These are phyloP conservation scores for Rhizophora apiculata DNA, from an alignment of 345 rosid species.

Conservation along the genomic window DNA sequence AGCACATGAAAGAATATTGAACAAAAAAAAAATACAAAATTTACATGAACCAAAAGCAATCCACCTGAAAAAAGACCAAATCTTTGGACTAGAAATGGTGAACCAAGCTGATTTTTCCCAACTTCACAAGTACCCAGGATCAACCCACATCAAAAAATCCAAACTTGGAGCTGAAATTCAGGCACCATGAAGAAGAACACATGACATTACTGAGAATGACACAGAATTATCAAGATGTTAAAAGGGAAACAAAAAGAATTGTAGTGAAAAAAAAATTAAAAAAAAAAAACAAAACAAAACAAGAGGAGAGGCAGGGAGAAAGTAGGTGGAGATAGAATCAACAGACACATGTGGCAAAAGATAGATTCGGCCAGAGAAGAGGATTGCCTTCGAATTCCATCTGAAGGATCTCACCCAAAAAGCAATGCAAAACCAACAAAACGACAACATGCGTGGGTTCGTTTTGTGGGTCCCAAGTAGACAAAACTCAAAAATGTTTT, in stretches of 20 bases:
- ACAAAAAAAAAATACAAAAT: not conserved
- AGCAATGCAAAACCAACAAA: constrained; percentile 1
- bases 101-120: constrained; percentile 1
- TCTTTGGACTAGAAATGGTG: not conserved
- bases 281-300: not conserved
- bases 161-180: constrained; percentile 1
- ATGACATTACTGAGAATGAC: constrained; percentile 12
- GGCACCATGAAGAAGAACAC: constrained; percentile 8
- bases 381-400: constrained; percentile 27
- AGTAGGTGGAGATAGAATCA: not conserved
- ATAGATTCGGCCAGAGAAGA: not conserved
- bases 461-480: constrained; percentile 34
- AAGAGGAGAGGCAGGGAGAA: not conserved
- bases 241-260: not conserved
- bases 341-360: not conserved
- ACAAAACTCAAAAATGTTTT: not conserved
- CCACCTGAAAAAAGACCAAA: not conserved
- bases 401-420: constrained; percentile 15
- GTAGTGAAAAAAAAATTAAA: not conserved
- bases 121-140: not conserved
- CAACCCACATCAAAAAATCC: not conserved
- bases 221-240: no score
- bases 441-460: not conserved
- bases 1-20: not conserved
- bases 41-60: not conserved